These are phyloP conservation scores for Prillingera fragicola DNA, from an alignment of 1,284 basidiomycete genomes.

Conservation along the genomic window DNA sequence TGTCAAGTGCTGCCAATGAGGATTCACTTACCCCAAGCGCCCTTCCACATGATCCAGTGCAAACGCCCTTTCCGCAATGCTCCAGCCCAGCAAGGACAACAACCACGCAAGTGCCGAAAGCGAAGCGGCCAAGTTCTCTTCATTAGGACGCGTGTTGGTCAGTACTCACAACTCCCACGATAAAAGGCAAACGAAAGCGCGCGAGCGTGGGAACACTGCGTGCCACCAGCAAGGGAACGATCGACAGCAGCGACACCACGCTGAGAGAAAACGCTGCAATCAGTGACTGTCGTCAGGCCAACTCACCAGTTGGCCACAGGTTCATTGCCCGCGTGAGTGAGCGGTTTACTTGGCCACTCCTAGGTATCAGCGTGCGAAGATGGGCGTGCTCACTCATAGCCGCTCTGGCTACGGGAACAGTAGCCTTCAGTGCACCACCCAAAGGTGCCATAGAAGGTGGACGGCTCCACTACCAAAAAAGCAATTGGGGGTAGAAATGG, in stretches of 20 bases:
- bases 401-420: constrained; percentile 25
- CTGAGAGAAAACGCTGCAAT: constrained; percentile 32
- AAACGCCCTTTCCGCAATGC: constrained; percentile 35
- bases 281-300: background rate
- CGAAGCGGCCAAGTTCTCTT: constrained; percentile 9
- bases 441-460: constrained; percentile 34
- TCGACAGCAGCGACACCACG: constrained; percentile 37
- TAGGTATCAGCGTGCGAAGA: constrained; percentile 8
- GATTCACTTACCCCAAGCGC: constrained; percentile 30
- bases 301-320: constrained; percentile 42
- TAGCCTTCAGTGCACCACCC: constrained; percentile 36
- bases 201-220: constrained; percentile 37
- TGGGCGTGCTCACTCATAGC: constrained; percentile 36
- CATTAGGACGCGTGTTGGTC: background rate
- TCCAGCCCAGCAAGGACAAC: constrained; percentile 45
- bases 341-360: constrained; percentile 33
- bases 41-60: constrained; percentile 19
- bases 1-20: too few species aligned
- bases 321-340: constrained; percentile 42
- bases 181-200: constrained; percentile 37
- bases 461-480: constrained; percentile 27
- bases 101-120: constrained; percentile 32
- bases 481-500: constrained; percentile 41
- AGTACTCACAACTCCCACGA: constrained; percentile 26
- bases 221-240: constrained; percentile 39